These are phyloP conservation scores for Leishmania gerbilli DNA, from an alignment of 208 protist genomes.

Conservation along the genomic window DNA sequence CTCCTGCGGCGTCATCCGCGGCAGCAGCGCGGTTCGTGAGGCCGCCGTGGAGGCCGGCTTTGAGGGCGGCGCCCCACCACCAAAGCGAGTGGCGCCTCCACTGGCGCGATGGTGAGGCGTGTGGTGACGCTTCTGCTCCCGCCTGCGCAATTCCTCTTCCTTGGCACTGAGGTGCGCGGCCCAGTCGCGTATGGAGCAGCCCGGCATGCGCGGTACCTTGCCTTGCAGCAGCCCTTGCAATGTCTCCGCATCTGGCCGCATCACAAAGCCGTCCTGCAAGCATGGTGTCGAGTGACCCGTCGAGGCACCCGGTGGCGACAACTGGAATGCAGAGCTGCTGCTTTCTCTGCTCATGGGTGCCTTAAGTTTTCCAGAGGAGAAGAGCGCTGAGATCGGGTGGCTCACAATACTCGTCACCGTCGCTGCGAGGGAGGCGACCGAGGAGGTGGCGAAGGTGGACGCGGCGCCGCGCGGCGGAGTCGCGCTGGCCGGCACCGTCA, in stretches of 20 bases:
- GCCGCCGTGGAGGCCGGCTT: not conserved
- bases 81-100: not conserved
- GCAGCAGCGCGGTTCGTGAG: constrained; percentile 15
- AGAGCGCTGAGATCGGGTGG: constrained; percentile 8
- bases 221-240: constrained; percentile 21
- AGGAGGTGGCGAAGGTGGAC: constrained; percentile 11
- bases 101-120: not conserved
- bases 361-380: constrained; percentile 23
- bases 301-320: not conserved
- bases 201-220: constrained; percentile 30
- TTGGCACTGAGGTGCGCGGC: constrained; percentile 19
- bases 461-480: not conserved
- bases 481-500: not conserved
- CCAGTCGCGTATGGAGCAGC: constrained; percentile 59
- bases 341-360: constrained; percentile 17
- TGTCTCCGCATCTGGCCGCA: constrained; percentile 26
- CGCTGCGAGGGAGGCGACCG: constrained; percentile 3
- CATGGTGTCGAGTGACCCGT: not conserved
- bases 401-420: constrained; percentile 15
- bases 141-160: constrained; percentile 13
- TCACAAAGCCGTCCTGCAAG: constrained; percentile 17
- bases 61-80: not conserved
- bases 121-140: constrained; percentile 14
- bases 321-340: not conserved
- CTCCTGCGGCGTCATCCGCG: constrained; percentile 45